A percentile compares a stretch with the other conserved stretches of the same genome.
Evolutionary conservation across 2,329 filamentous ascomycete species (phyloP).

Genomic region (Aspergillus latus): DNA sequence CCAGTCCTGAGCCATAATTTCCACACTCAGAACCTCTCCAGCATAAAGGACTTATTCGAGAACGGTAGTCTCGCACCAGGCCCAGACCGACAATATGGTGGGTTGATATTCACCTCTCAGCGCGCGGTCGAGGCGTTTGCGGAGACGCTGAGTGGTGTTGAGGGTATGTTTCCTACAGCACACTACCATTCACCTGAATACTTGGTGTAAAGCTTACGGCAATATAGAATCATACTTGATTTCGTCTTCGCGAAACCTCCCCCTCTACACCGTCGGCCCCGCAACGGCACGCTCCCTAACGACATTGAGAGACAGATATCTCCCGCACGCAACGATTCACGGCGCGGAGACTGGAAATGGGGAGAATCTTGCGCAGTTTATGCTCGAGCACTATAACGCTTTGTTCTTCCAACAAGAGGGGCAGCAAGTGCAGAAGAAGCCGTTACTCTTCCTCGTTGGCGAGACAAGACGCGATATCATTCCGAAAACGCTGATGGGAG

Average conservation of each 20-base stretch:
- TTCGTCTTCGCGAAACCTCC: constrained; percentile 27
- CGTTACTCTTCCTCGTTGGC: constrained; percentile 83
- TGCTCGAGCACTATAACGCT: constrained; percentile 71
- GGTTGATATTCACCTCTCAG: constrained; percentile 52
- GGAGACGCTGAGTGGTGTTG: constrained; percentile 30
- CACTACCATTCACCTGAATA: background rate
- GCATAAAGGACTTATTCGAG: constrained; percentile 38
- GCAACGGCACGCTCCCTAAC: constrained; percentile 65
- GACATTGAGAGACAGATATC: constrained; percentile 44
- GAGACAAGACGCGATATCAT: constrained; percentile 90
- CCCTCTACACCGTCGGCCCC: constrained; percentile 51
- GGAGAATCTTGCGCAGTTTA: constrained; percentile 73
- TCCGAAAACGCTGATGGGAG: constrained; percentile 71
- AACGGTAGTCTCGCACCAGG: constrained; percentile 29
- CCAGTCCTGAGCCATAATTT: constrained; percentile 49
- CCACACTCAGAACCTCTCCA: constrained; percentile 35
- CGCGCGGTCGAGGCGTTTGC: constrained; percentile 50
- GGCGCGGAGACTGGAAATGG: constrained; percentile 85
- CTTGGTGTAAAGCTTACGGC: background rate
- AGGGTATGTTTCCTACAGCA: constrained; percentile 15
- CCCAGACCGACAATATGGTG: constrained; percentile 39
- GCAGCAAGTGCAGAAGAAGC: constrained; percentile 39
- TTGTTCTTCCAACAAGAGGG: constrained; percentile 19
- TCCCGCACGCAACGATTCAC: constrained; percentile 61
- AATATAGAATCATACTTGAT: constrained; percentile 9